Evolutionary conservation across 805 yeast species (phyloP).

Genomic region (Cyberlindnera samutprakarnensis): DNA sequence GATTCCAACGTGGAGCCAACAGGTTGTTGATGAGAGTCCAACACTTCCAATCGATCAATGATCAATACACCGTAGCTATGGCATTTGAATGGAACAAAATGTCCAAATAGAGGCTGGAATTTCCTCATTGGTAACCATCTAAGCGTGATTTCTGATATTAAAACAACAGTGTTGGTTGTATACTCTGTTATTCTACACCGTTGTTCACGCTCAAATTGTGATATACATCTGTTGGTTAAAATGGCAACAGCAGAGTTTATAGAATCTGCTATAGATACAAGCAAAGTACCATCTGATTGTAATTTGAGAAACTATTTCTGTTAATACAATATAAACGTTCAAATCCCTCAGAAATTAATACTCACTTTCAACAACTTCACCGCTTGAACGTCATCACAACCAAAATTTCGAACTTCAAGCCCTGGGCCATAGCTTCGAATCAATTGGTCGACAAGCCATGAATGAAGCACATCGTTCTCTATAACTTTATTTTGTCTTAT

Average conservation of each 20-base stretch:
- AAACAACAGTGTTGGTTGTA: constrained; percentile 4
- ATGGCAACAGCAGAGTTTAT: constrained; percentile 4
- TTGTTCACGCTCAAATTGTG: constrained; percentile 7
- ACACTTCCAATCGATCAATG: constrained; percentile 6
- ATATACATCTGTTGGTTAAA: constrained; percentile 2
- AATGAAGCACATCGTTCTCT: not conserved
- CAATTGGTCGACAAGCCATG: not conserved
- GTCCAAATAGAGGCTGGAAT: constrained; percentile 1
- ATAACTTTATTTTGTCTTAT: constrained; percentile 1
- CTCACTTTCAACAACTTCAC: constrained; percentile 2
- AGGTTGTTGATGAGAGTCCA: constrained; percentile 8
- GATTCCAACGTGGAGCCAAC: constrained; percentile 4
- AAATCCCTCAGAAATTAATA: too few relatives aligned
- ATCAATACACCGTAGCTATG: constrained; percentile 4
- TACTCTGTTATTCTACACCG: constrained; percentile 10
- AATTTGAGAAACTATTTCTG: constrained; percentile 4
- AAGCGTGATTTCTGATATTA: constrained; percentile 2
- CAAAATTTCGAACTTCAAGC: not conserved
- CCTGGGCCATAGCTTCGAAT: not conserved
- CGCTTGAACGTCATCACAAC: not conserved
- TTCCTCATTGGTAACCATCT: constrained; percentile 5
- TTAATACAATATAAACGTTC: too few relatives aligned
- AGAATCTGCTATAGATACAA: constrained; percentile 7
- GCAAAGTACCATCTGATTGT: constrained; percentile 4
- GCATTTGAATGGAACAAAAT: not conserved